phyloP scores from a whole-genome alignment of 805 yeast genomes.

The Candida pini region DNA sequence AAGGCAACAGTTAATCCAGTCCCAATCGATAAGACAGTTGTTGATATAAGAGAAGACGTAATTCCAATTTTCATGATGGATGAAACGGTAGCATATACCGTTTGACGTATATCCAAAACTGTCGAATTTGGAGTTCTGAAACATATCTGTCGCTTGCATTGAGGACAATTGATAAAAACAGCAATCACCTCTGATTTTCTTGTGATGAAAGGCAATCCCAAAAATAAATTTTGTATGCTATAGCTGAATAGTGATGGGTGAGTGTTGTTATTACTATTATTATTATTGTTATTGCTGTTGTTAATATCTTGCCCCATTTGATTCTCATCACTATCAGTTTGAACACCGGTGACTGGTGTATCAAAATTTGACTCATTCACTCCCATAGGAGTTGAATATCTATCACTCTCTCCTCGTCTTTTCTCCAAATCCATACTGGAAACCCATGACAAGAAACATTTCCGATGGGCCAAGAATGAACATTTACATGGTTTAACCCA shows the following conservation, averaged over 20 bases:
- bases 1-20: slow-evolving; percentile 17
- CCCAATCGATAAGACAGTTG: slow-evolving; percentile 18
- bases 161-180: slow-evolving; percentile 31
- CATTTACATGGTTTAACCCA: slow-evolving; percentile 44
- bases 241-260: too few relatives aligned
- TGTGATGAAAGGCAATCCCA: too few relatives aligned
- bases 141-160: slow-evolving; percentile 29
- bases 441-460: slow-evolving; percentile 39
- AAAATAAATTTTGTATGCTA: too few relatives aligned
- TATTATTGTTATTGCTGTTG: slow-evolving; percentile 2
- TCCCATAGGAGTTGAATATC: too few relatives aligned
- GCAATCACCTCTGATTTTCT: slow-evolving; percentile 15
- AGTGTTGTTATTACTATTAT: slow-evolving; percentile 1
- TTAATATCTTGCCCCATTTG: too few relatives aligned
- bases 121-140: slow-evolving; percentile 21
- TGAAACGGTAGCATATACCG: slow-evolving; percentile 10
- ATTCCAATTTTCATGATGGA: slow-evolving; percentile 16
- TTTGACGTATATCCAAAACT: slow-evolving; percentile 9
- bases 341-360: too few relatives aligned
- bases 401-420: too few relatives aligned
- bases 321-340: too few relatives aligned
- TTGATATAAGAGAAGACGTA: slow-evolving; percentile 11
- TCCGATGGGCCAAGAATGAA: slow-evolving; percentile 39
- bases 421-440: slow-evolving; percentile 24
- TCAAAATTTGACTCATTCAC: slow-evolving; percentile 1